These are phyloP conservation scores for Ambrosiella xylebori DNA, from an alignment of 2,329 filamentous ascomycete genomes.

Conservation along the genomic window DNA sequence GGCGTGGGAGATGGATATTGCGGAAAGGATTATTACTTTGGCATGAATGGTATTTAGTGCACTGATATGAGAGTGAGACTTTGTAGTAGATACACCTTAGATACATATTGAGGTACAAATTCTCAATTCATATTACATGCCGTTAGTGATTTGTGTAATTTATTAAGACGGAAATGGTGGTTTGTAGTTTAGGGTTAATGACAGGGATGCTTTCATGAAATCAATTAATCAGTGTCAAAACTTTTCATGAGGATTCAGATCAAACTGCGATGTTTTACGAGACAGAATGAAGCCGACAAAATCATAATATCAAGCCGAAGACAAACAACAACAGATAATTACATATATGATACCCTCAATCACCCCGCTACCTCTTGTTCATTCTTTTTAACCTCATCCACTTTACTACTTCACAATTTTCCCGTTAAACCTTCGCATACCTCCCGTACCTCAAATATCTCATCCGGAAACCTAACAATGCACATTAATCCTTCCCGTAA, in stretches of 20 bases:
- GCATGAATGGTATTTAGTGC: background rate
- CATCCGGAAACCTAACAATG: background rate
- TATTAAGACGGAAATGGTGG: background rate
- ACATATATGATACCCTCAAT: too few species aligned
- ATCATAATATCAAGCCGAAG: background rate
- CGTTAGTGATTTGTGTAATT: background rate
- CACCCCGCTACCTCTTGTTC: too few species aligned
- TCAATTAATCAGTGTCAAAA: background rate
- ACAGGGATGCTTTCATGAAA: background rate
- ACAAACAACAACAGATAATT: background rate
- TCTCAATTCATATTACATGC: background rate
- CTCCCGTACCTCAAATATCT: background rate
- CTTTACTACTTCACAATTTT: background rate
- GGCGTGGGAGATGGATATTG: slow-evolving; percentile 8
- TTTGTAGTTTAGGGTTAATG: background rate
- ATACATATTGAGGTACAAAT: background rate
- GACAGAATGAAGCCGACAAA: background rate
- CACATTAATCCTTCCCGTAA: slow-evolving; percentile 8
- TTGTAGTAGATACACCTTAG: background rate
- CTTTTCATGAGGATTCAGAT: background rate
- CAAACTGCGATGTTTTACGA: background rate
- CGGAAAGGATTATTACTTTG: background rate
- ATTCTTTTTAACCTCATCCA: background rate
- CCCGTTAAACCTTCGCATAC: background rate
- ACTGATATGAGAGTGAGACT: background rate